phyloP scores from a whole-genome alignment of 257 asterid species.

The Rhazya stricta region DNA sequence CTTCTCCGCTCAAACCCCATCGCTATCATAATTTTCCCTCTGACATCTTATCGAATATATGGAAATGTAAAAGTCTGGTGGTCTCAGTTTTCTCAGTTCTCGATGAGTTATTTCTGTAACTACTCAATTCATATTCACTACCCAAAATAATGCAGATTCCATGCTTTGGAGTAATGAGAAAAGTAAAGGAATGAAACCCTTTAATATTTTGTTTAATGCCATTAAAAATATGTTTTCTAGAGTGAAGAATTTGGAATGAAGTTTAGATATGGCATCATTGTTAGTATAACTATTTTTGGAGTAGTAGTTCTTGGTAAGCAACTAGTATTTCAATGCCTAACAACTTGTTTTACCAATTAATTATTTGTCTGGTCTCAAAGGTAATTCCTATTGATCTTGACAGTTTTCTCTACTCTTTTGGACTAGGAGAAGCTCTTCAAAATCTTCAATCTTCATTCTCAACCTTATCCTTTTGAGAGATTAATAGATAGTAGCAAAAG shows the following conservation, averaged over 20 bases:
- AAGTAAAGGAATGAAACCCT: no score
- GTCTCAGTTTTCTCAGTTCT: not conserved
- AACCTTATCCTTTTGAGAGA: no score
- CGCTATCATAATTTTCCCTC: not conserved
- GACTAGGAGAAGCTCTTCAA: no score
- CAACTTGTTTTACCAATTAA: not conserved
- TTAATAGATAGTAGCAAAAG: no score
- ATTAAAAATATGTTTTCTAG: no score
- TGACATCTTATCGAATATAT: conserved; percentile 5
- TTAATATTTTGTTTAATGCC: not conserved
- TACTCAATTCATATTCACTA: not conserved
- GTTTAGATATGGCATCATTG: not conserved
- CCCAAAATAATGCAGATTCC: not conserved
- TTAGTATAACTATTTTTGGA: not conserved
- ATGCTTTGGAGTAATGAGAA: not conserved
- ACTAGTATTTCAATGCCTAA: not conserved
- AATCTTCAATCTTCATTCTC: no score
- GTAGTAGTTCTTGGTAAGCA: not conserved
- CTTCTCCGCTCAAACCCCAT: not conserved
- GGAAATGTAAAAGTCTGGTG: not conserved
- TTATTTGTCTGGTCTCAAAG: not conserved
- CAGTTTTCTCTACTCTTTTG: no score
- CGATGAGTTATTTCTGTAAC: conserved; percentile 1
- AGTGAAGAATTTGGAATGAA: not conserved
- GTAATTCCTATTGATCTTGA: no score